These are phyloP conservation scores for Talaromyces pinophilus DNA, from an alignment of 2,329 filamentous ascomycete genomes.

Conservation along the genomic window DNA sequence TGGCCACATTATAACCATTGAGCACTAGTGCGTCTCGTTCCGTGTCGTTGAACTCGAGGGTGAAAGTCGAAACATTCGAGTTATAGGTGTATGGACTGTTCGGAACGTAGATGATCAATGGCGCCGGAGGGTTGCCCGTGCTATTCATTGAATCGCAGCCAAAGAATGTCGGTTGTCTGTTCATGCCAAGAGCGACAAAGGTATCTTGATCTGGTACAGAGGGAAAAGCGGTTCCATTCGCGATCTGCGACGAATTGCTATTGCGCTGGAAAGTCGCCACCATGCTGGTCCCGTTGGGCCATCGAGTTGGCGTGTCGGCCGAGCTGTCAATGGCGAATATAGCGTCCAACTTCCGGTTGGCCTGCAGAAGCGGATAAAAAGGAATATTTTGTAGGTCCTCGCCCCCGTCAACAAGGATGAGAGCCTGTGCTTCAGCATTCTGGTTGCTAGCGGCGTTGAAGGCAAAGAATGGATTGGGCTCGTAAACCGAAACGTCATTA, in stretches of 20 bases:
- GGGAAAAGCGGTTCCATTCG: conserved; percentile 71
- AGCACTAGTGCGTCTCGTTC: conserved; percentile 77
- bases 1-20: conserved; percentile 87
- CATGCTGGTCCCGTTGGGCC: conserved; percentile 75
- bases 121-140: conserved; percentile 51
- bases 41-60: conserved; percentile 61
- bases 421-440: conserved; percentile 49
- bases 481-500: conserved; percentile 73
- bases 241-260: conserved; percentile 54
- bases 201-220: conserved; percentile 71
- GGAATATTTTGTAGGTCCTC: conserved; percentile 78
- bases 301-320: conserved; percentile 67
- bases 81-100: conserved; percentile 75
- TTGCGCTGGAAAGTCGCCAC: conserved; percentile 73
- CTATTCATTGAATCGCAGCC: conserved; percentile 70
- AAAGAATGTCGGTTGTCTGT: conserved; percentile 75
- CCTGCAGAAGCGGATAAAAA: conserved; percentile 73
- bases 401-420: conserved; percentile 77
- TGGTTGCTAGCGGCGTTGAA: conserved; percentile 61
- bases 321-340: conserved; percentile 80
- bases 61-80: conserved; percentile 80
- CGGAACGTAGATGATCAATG: conserved; percentile 83
- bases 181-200: conserved; percentile 74
- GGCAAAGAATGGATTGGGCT: conserved; percentile 72
- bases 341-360: conserved; percentile 70